Conservation (phyloP, 306 rosid genomes). For the Dryas drummondii region DNA sequence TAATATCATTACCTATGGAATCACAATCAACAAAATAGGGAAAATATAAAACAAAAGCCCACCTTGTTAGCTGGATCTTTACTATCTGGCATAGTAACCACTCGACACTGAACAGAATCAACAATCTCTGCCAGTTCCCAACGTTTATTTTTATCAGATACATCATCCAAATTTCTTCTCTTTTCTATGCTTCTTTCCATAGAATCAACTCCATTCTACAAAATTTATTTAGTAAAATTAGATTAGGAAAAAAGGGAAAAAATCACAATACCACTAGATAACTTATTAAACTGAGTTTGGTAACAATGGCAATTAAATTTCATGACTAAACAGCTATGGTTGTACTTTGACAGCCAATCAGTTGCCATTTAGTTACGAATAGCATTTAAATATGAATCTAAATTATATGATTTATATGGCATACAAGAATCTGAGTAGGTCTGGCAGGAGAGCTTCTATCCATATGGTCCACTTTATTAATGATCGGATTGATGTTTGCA, state of each 20-base stretch:
- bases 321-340: background rate
- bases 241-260: background rate
- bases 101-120: conserved; percentile 59
- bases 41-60: conserved; percentile 7
- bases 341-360: background rate
- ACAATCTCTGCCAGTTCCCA: conserved; percentile 67
- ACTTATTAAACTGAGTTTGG: background rate
- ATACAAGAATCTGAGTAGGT: conserved; percentile 57
- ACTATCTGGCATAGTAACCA: conserved; percentile 56
- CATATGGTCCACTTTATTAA: conserved; percentile 58
- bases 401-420: conserved; percentile 4
- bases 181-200: conserved; percentile 49
- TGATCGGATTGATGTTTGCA: conserved; percentile 42
- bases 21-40: background rate
- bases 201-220: conserved; percentile 51
- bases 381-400: background rate
- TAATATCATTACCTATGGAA: background rate
- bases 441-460: conserved; percentile 56
- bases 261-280: background rate
- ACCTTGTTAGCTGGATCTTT: conserved; percentile 63
- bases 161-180: conserved; percentile 54
- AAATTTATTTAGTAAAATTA: background rate
- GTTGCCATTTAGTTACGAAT: background rate
- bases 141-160: conserved; percentile 47
- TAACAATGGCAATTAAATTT: background rate